phyloP scores from a whole-genome alignment of 176 grass and related monocot genomes.

The Alopecurus myosuroides region DNA sequence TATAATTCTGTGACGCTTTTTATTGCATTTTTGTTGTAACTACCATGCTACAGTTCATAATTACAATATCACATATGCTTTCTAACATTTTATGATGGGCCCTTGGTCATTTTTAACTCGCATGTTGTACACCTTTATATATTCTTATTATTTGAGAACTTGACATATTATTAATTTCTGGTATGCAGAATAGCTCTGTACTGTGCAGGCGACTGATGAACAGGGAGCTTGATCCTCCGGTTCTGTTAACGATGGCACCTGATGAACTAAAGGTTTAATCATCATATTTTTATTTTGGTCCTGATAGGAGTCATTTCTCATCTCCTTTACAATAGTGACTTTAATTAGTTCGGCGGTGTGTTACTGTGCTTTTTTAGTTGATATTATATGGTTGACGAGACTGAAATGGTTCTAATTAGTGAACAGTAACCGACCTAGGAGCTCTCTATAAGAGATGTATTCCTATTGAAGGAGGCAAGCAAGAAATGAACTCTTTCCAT shows the following conservation, averaged over 20 bases:
- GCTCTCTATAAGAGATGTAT: neutral
- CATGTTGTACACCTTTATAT: neutral
- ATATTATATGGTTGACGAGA: neutral
- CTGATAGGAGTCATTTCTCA: neutral
- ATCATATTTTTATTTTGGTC: slow-evolving; percentile 13
- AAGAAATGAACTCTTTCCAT: neutral
- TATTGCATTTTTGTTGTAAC: neutral
- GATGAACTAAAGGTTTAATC: slow-evolving; percentile 79
- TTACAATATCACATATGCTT: neutral
- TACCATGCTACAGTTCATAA: neutral
- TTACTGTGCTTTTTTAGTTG: slow-evolving; percentile 5
- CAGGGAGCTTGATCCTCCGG: slow-evolving; percentile 72
- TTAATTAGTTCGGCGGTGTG: neutral
- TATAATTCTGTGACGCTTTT: neutral
- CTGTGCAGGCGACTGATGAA: slow-evolving; percentile 68
- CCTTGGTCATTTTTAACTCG: neutral
- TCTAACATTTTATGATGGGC: neutral
- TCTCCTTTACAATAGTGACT: neutral
- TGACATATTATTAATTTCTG: slow-evolving; percentile 10
- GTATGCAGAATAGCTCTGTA: slow-evolving; percentile 57
- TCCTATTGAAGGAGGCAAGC: neutral
- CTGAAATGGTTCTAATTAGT: neutral
- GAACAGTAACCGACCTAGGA: neutral
- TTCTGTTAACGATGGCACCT: slow-evolving; percentile 80
- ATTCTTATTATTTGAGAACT: neutral